phyloP scores from a whole-genome alignment of 768 basidiomycete genomes.

The Russula virescens region DNA sequence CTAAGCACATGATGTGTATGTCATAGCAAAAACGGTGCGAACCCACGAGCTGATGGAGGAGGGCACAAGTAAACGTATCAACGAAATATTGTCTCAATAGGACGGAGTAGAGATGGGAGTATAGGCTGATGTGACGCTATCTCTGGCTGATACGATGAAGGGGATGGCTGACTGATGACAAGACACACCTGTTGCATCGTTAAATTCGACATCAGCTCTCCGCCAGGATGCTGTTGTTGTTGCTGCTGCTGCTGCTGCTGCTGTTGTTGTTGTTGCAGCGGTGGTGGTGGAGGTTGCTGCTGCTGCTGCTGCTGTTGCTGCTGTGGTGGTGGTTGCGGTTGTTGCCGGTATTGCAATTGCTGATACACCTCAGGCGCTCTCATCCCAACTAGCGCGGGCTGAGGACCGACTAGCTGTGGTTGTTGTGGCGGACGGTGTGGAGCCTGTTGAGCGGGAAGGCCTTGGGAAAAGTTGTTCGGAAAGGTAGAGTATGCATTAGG shows the following conservation, averaged over 20 bases:
- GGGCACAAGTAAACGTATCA: not conserved
- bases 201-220: slow-evolving; percentile 8
- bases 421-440: slow-evolving; percentile 19
- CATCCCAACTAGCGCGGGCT: slow-evolving; percentile 19
- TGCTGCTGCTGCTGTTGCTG: slow-evolving; percentile 14
- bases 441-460: slow-evolving; percentile 17
- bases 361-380: slow-evolving; percentile 21
- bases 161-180: not conserved
- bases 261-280: slow-evolving; percentile 13
- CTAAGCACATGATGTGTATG: slow-evolving; percentile 19
- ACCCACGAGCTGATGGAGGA: slow-evolving; percentile 18
- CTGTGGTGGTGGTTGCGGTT: slow-evolving; percentile 13
- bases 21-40: slow-evolving; percentile 16
- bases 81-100: not conserved
- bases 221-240: slow-evolving; percentile 13
- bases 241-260: slow-evolving; percentile 17
- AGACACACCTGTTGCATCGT: slow-evolving; percentile 14
- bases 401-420: slow-evolving; percentile 15
- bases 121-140: not conserved
- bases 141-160: not conserved
- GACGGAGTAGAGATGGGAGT: not conserved
- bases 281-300: slow-evolving; percentile 7
- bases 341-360: slow-evolving; percentile 7
- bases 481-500: slow-evolving; percentile 21
- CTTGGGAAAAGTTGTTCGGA: slow-evolving; percentile 19